These are phyloP conservation scores for Peronosclerospora sorghi DNA, from an alignment of 352 stramenopile genomes.

Conservation along the genomic window DNA sequence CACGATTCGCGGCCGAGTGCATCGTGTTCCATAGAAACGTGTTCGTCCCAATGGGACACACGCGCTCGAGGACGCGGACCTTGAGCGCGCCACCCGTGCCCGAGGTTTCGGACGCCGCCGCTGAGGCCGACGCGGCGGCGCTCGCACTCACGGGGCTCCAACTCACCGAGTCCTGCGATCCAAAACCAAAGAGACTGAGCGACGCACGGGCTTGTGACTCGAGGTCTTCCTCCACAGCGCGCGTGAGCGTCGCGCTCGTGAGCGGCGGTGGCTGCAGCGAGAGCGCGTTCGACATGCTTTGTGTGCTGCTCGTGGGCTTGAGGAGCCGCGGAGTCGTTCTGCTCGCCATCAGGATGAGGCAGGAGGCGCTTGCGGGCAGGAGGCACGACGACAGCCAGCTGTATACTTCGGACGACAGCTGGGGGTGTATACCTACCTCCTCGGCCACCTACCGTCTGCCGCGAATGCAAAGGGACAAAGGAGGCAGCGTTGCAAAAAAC, in stretches of 20 bases:
- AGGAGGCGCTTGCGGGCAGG: not conserved
- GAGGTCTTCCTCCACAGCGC: conserved; percentile 39
- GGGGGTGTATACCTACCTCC: not conserved
- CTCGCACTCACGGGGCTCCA: conserved; percentile 42
- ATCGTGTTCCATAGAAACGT: conserved; percentile 52
- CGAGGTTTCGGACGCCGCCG: conserved; percentile 7
- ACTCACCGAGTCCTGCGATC: conserved; percentile 37
- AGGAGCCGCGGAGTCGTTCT: conserved; percentile 16
- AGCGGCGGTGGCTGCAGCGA: conserved; percentile 31
- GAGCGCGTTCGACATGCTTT: conserved; percentile 33
- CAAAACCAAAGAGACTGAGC: conserved; percentile 67
- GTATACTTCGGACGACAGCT: too few species aligned
- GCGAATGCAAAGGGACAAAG: too few species aligned
- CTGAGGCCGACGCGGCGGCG: conserved; percentile 10
- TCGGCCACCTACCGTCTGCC: too few species aligned
- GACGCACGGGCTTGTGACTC: conserved; percentile 49
- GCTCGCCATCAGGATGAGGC: conserved; percentile 7
- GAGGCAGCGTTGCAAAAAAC: too few species aligned
- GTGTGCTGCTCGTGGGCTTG: conserved; percentile 22
- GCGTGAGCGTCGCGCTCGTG: conserved; percentile 15
- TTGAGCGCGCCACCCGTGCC: conserved; percentile 16
- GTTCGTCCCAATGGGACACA: conserved; percentile 53
- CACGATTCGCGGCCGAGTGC: conserved; percentile 25
- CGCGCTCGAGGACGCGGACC: conserved; percentile 42
- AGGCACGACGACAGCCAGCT: too few species aligned